Evolutionary conservation across 345 rosid genomes (phyloP).

Genomic region (Rhodamnia rubescens): DNA sequence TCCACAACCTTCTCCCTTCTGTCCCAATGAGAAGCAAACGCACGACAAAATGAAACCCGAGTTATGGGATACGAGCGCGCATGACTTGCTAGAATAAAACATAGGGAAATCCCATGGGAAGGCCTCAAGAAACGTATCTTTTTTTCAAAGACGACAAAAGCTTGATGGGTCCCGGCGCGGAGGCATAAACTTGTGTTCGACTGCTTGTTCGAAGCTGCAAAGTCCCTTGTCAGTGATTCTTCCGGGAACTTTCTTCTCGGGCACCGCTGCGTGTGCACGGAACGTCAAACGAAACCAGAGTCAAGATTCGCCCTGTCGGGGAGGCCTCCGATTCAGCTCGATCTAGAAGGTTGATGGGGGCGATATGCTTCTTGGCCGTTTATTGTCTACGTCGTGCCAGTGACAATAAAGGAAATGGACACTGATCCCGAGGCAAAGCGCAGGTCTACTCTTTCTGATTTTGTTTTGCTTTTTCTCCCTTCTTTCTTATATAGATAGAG

Average conservation of each 20-base stretch:
- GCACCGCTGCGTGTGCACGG: accelerated
- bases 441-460: neutral
- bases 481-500: neutral
- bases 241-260: no score
- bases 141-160: no score
- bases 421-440: accelerated
- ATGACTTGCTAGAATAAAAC: no score
- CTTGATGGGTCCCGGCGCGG: no score
- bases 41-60: neutral
- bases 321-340: neutral
- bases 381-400: neutral
- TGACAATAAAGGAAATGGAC: neutral
- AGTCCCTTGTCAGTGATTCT: no score
- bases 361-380: neutral
- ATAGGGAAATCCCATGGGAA: neutral
- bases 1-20: no score
- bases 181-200: no score
- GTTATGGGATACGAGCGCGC: no score
- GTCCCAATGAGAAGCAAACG: neutral
- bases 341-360: neutral
- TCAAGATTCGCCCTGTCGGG: neutral
- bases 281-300: neutral
- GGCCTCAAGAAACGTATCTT: neutral
- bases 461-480: neutral
- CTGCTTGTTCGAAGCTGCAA: no score